Percentiles rank a stretch among this genome's conserved stretches.
Conservation (phyloP, 768 basidiomycete species). For the Ramaria sp. region DNA sequence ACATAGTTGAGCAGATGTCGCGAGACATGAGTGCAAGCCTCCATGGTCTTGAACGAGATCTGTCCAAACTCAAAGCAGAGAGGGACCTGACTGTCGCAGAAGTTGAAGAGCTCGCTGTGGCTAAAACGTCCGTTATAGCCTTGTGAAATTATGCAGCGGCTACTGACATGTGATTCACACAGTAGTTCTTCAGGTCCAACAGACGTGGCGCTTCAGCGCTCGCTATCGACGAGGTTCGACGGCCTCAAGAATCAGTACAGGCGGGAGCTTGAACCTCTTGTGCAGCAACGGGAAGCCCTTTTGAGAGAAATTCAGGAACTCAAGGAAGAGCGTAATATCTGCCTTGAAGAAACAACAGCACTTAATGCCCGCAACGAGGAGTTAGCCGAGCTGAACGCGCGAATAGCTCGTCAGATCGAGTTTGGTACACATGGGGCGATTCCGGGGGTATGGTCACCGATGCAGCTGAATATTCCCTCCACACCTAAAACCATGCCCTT, state of each 20-base stretch:
- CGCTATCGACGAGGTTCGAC: slow-evolving; percentile 78
- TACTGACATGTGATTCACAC: background rate
- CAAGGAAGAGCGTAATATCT: slow-evolving; percentile 72
- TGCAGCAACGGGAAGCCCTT: slow-evolving; percentile 68
- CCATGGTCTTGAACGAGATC: slow-evolving; percentile 68
- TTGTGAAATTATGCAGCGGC: background rate
- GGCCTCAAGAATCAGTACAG: slow-evolving; percentile 81
- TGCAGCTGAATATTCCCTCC: background rate
- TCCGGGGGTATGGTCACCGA: background rate
- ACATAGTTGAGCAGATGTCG: slow-evolving; percentile 67
- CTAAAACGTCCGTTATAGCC: slow-evolving; percentile 46
- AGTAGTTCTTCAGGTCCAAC: slow-evolving; percentile 6
- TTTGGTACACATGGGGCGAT: background rate
- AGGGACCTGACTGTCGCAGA: slow-evolving; percentile 89
- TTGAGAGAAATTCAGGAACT: slow-evolving; percentile 78
- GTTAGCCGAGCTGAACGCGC: slow-evolving; percentile 76
- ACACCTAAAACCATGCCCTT: background rate
- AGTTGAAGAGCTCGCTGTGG: slow-evolving; percentile 77
- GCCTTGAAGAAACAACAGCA: slow-evolving; percentile 84
- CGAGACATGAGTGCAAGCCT: slow-evolving; percentile 72
- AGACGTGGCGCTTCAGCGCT: slow-evolving; percentile 34
- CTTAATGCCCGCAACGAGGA: slow-evolving; percentile 90
- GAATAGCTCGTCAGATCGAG: slow-evolving; percentile 75
- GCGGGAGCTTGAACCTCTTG: slow-evolving; percentile 76
- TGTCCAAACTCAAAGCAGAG: slow-evolving; percentile 81